phyloP scores from a whole-genome alignment of 2,329 filamentous ascomycete species.

The Didymella pomorum region DNA sequence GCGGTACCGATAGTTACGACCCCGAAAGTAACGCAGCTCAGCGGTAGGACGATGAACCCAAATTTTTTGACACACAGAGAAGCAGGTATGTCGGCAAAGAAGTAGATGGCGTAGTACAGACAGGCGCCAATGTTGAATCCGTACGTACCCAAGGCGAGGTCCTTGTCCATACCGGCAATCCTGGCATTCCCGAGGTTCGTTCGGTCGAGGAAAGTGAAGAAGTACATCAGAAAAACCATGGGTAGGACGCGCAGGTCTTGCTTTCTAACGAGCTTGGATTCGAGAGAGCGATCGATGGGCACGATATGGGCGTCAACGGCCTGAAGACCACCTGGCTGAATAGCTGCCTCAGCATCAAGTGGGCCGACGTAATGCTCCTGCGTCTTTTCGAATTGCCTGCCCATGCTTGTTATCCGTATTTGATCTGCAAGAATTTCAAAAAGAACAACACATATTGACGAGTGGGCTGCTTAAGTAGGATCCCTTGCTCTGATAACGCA shows the following conservation, averaged over 20 bases:
- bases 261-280: conserved; percentile 1
- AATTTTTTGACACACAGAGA: not conserved
- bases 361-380: not conserved
- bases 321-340: too few relatives aligned
- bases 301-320: not conserved
- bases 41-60: not conserved
- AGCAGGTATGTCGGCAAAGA: not conserved
- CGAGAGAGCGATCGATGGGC: not conserved
- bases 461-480: not conserved
- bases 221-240: conserved; percentile 6
- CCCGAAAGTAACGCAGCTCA: conserved; percentile 3
- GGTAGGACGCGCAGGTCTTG: not conserved
- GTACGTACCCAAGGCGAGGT: not conserved
- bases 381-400: not conserved
- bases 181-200: conserved; percentile 3
- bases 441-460: too few relatives aligned
- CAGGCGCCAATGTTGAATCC: conserved; percentile 5
- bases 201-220: conserved; percentile 8
- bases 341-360: not conserved
- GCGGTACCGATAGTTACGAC: conserved; percentile 1
- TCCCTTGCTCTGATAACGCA: not conserved
- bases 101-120: conserved; percentile 3
- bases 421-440: too few relatives aligned
- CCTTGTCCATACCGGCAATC: conserved; percentile 8
- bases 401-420: too few relatives aligned